These are phyloP conservation scores for Thraustochytrium striatum DNA, from an alignment of 352 stramenopile species.

Conservation along the genomic window DNA sequence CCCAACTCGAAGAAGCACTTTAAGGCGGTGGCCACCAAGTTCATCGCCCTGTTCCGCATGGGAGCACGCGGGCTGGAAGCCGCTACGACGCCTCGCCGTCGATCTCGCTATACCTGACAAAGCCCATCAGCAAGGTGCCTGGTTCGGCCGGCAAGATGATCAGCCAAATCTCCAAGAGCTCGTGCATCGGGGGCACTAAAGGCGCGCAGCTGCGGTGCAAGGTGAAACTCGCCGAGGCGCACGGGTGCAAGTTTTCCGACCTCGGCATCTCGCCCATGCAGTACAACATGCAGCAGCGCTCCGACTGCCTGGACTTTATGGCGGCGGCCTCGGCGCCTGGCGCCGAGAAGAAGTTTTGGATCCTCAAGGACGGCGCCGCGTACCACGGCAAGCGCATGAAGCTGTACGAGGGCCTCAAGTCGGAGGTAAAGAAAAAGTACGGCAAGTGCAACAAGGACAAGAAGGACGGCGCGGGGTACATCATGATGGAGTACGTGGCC, in stretches of 20 bases:
- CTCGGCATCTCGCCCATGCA: conserved; percentile 11
- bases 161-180: conserved; percentile 40
- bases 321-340: neutral
- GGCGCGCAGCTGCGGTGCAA: conserved; percentile 48
- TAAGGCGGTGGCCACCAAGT: conserved; percentile 24
- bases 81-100: neutral
- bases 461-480: conserved; percentile 26
- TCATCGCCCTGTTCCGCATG: conserved; percentile 39
- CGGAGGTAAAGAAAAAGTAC: conserved; percentile 3
- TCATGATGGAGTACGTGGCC: conserved; percentile 48
- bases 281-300: conserved; percentile 32
- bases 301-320: conserved; percentile 40
- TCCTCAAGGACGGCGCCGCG: conserved; percentile 25
- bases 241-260: conserved; percentile 29
- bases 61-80: conserved; percentile 35
- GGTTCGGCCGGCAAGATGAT: conserved; percentile 43
- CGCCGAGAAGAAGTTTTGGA: conserved; percentile 36
- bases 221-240: conserved; percentile 17
- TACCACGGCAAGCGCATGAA: conserved; percentile 47
- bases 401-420: conserved; percentile 35
- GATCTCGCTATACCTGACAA: conserved; percentile 35
- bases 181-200: conserved; percentile 46
- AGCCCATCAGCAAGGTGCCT: conserved; percentile 38
- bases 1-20: conserved; percentile 18
- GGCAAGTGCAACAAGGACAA: conserved; percentile 30